These are phyloP conservation scores for Bipolaris victoriae DNA, from an alignment of 2,329 filamentous ascomycete species.

Conservation along the genomic window DNA sequence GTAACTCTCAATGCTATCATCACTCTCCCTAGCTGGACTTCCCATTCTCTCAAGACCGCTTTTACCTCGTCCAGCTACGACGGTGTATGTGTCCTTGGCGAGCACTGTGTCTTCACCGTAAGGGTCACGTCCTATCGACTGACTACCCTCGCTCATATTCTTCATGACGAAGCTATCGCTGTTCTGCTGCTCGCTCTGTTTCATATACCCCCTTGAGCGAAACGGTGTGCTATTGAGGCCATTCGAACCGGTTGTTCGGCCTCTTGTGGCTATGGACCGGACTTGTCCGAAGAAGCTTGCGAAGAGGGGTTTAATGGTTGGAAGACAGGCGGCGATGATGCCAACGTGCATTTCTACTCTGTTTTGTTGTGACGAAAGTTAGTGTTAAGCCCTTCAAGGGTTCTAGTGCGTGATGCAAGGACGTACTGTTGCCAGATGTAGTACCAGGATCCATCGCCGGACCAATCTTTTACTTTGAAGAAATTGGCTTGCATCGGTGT, in stretches of 20 bases:
- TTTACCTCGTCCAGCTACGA: constrained; percentile 12
- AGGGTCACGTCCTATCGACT: constrained; percentile 12
- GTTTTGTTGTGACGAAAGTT: constrained; percentile 2
- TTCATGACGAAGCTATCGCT: constrained; percentile 18
- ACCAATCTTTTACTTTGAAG: constrained; percentile 37
- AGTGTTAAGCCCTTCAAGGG: background rate
- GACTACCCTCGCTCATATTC: constrained; percentile 15
- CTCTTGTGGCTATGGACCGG: constrained; percentile 28
- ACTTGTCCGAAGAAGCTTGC: constrained; percentile 31
- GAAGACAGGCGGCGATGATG: constrained; percentile 40
- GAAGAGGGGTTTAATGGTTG: constrained; percentile 38
- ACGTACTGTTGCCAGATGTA: constrained; percentile 38
- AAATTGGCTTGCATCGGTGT: constrained; percentile 39
- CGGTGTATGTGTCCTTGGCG: constrained; percentile 19
- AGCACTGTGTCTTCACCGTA: constrained; percentile 21
- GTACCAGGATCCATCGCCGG: constrained; percentile 31
- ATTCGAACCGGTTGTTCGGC: constrained; percentile 16
- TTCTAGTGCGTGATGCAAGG: background rate
- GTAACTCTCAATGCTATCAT: constrained; percentile 10
- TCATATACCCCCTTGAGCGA: constrained; percentile 27
- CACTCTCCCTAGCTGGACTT: constrained; percentile 3
- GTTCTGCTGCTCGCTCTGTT: constrained; percentile 14
- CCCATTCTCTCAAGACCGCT: constrained; percentile 1
- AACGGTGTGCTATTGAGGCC: constrained; percentile 18
- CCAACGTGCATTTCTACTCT: constrained; percentile 42